Evolutionary conservation across 2,329 filamentous ascomycete genomes (phyloP).

Genomic region (Neoarthrinium moseri): DNA sequence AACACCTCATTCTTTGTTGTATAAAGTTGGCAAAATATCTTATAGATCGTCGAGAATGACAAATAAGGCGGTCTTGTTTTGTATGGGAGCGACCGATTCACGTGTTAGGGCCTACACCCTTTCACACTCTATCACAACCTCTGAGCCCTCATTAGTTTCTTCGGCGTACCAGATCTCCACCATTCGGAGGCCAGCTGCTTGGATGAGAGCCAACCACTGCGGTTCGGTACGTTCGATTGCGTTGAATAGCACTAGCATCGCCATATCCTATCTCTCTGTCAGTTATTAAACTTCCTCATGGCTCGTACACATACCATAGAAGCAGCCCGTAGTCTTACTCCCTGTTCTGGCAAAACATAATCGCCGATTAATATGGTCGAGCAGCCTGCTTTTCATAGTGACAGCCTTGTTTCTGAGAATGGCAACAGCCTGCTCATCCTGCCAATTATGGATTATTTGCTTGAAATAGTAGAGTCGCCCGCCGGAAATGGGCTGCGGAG

Average conservation of each 20-base stretch:
- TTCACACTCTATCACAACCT: constrained; percentile 4
- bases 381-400: neutral
- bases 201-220: neutral
- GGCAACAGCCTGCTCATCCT: neutral
- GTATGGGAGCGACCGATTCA: no score
- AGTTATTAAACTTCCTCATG: neutral
- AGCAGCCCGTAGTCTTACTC: neutral
- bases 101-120: no score
- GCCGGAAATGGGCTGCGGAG: constrained; percentile 2
- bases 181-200: neutral
- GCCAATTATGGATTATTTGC: constrained; percentile 4
- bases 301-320: neutral
- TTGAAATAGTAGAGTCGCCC: constrained; percentile 6
- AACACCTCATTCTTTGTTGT: no score
- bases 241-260: neutral
- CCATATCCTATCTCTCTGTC: neutral
- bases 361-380: neutral
- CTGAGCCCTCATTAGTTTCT: constrained; percentile 2
- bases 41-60: no score
- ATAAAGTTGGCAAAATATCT: no score
- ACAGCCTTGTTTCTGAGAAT: constrained; percentile 1
- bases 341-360: neutral
- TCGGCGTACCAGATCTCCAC: constrained; percentile 2
- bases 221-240: neutral
- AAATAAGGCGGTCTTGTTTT: no score